Conservation (phyloP, 495 filamentous ascomycete genomes). For the Tricharina praecox region DNA sequence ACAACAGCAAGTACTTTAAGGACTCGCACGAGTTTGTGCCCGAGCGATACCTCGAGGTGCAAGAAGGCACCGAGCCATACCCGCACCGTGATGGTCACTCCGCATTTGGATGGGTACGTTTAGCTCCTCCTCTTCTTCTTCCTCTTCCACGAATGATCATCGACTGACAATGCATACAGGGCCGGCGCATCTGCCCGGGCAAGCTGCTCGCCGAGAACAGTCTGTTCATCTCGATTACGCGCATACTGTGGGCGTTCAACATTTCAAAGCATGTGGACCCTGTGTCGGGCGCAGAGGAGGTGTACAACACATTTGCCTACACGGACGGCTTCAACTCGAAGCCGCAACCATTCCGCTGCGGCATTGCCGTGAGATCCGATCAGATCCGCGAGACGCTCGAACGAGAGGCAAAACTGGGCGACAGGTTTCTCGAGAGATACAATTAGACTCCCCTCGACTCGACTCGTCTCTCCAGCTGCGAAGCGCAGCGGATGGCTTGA, state of each 20-base stretch:
- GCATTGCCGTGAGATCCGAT: slow-evolving; percentile 31
- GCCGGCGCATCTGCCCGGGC: slow-evolving; percentile 42
- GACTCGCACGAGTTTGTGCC: slow-evolving; percentile 45
- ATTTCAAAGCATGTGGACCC: slow-evolving; percentile 27
- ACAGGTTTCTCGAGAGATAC: slow-evolving; percentile 26
- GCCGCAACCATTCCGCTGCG: slow-evolving; percentile 37
- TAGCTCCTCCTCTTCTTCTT: slow-evolving; percentile 7
- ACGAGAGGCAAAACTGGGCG: slow-evolving; percentile 16
- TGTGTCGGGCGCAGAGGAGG: slow-evolving; percentile 17
- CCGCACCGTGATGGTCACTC: slow-evolving; percentile 32
- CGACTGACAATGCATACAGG: slow-evolving; percentile 24
- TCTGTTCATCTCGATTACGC: slow-evolving; percentile 39
- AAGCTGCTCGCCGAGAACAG: slow-evolving; percentile 43
- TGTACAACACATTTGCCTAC: slow-evolving; percentile 38
- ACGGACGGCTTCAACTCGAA: slow-evolving; percentile 42
- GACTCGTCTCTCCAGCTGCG: too few relatives aligned
- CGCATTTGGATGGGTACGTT: slow-evolving; percentile 35
- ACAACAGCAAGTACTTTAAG: slow-evolving; percentile 41
- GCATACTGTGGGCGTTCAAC: slow-evolving; percentile 39
- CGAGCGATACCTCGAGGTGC: slow-evolving; percentile 32
- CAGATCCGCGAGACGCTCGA: slow-evolving; percentile 14
- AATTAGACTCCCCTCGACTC: too few relatives aligned
- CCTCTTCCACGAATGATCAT: not conserved
- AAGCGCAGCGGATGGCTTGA: too few relatives aligned
- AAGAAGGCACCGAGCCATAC: slow-evolving; percentile 28